phyloP scores from a whole-genome alignment of 768 basidiomycete genomes.

The Tricholoma sp. region DNA sequence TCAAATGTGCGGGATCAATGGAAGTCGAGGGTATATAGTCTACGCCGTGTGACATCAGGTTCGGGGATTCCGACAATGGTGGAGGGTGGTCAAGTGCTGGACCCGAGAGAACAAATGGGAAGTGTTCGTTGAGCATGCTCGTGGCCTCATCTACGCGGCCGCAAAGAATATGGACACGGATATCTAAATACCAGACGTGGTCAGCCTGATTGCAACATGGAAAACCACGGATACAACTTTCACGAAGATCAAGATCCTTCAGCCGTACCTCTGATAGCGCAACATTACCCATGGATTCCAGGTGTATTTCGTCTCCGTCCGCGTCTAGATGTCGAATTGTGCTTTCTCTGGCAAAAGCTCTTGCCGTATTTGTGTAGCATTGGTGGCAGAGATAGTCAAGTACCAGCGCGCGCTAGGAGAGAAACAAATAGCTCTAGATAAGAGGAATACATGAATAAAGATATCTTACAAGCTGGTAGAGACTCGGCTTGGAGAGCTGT shows the following conservation, averaged over 20 bases:
- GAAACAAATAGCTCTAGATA: neutral
- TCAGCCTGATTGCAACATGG: neutral
- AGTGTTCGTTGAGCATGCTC: conserved; percentile 60
- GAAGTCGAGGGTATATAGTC: conserved; percentile 58
- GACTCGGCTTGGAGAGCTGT: conserved; percentile 27
- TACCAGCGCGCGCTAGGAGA: conserved; percentile 55
- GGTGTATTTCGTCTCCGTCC: conserved; percentile 63
- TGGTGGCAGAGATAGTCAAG: conserved; percentile 75
- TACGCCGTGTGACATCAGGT: conserved; percentile 27
- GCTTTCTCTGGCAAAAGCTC: conserved; percentile 61
- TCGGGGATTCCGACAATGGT: neutral
- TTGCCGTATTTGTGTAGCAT: conserved; percentile 67
- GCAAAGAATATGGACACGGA: conserved; percentile 62
- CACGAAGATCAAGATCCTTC: conserved; percentile 44
- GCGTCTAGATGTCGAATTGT: conserved; percentile 57
- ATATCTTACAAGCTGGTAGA: conserved; percentile 40
- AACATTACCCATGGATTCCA: conserved; percentile 2
- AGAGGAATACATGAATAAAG: neutral
- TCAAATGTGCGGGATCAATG: conserved; percentile 67
- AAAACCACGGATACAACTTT: conserved; percentile 32
- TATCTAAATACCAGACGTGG: conserved; percentile 41
- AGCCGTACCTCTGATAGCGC: conserved; percentile 35
- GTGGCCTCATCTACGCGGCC: conserved; percentile 76
- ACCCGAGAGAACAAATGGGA: conserved; percentile 52
- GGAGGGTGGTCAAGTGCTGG: conserved; percentile 30